Evolutionary conservation across 805 yeast species (phyloP).

Genomic region (Pichia cephalocereana): DNA sequence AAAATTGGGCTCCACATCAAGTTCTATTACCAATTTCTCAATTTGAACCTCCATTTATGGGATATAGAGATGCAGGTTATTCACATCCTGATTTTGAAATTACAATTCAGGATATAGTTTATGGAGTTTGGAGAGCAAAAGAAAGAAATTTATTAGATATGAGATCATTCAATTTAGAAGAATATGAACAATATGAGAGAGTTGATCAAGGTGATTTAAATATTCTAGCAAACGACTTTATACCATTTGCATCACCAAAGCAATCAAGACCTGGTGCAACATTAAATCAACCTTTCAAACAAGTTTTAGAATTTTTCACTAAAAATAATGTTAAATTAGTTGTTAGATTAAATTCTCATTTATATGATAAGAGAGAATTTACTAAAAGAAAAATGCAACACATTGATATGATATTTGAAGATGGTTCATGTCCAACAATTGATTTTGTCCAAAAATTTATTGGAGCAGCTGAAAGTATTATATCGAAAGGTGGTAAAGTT

Average conservation of each 20-base stretch:
- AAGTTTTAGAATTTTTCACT: constrained; percentile 71
- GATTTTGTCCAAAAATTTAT: constrained; percentile 86
- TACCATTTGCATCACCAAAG: constrained; percentile 96
- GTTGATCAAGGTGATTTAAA: constrained; percentile 98
- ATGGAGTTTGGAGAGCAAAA: constrained; percentile 97
- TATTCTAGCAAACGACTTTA: constrained; percentile 81
- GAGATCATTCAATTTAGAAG: constrained; percentile 81
- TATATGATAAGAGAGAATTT: constrained; percentile 80
- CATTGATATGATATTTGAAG: constrained; percentile 93
- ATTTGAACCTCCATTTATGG: constrained; percentile 86
- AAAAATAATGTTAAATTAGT: constrained; percentile 75
- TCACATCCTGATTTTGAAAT: constrained; percentile 91
- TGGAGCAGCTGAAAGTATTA: constrained; percentile 90
- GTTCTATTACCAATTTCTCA: constrained; percentile 92
- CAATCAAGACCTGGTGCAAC: constrained; percentile 45
- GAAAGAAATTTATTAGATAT: constrained; percentile 83
- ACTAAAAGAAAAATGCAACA: constrained; percentile 78
- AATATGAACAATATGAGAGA: constrained; percentile 87
- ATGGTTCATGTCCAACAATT: constrained; percentile 95
- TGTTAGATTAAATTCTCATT: constrained; percentile 84
- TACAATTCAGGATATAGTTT: constrained; percentile 89
- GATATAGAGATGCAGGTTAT: constrained; percentile 96
- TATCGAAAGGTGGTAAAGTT: constrained; percentile 78
- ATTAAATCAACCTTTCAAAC: constrained; percentile 66
- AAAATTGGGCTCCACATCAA: constrained; percentile 97